These are phyloP conservation scores for Phytophthora pistaciae DNA, from an alignment of 352 stramenopile genomes.

Conservation along the genomic window DNA sequence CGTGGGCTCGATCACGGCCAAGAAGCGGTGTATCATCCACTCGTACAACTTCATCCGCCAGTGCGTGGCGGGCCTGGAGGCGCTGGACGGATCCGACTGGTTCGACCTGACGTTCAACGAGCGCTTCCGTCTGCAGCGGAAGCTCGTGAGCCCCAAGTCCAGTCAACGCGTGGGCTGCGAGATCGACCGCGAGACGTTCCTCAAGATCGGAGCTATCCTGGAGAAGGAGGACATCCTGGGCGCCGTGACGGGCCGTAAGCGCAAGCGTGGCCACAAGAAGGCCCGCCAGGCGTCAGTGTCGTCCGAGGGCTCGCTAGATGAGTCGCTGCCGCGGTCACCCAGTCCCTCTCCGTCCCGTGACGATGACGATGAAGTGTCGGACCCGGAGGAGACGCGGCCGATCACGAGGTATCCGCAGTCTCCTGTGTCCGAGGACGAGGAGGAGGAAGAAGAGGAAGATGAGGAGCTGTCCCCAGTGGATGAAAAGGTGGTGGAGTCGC, in stretches of 20 bases:
- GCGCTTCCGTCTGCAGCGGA: slow-evolving; percentile 37
- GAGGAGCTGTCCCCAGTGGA: slow-evolving; percentile 30
- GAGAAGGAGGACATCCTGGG: slow-evolving; percentile 46
- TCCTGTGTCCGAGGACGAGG: slow-evolving; percentile 17
- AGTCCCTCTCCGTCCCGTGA: slow-evolving; percentile 25
- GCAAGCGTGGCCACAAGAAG: slow-evolving; percentile 36
- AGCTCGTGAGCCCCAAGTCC: slow-evolving; percentile 42
- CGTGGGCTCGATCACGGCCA: slow-evolving; percentile 46
- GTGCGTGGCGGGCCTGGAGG: slow-evolving; percentile 34
- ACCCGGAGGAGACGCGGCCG: slow-evolving; percentile 17
- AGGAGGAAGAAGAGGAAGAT: slow-evolving; percentile 22
- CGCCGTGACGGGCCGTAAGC: slow-evolving; percentile 34
- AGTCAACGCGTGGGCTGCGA: slow-evolving; percentile 45
- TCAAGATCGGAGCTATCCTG: slow-evolving; percentile 36
- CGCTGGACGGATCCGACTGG: slow-evolving; percentile 42
- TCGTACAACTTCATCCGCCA: slow-evolving; percentile 49
- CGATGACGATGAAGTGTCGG: slow-evolving; percentile 32
- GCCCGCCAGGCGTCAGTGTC: slow-evolving; percentile 30
- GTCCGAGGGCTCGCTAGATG: slow-evolving; percentile 30
- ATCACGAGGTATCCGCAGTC: neutral
- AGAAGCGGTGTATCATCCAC: slow-evolving; percentile 46
- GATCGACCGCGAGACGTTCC: slow-evolving; percentile 36
- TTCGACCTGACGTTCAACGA: slow-evolving; percentile 42
- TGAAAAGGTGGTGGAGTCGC: slow-evolving; percentile 34
- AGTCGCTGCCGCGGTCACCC: slow-evolving; percentile 17